phyloP scores from a whole-genome alignment of 208 protist species.

The Endotrypanum monterogeii region DNA sequence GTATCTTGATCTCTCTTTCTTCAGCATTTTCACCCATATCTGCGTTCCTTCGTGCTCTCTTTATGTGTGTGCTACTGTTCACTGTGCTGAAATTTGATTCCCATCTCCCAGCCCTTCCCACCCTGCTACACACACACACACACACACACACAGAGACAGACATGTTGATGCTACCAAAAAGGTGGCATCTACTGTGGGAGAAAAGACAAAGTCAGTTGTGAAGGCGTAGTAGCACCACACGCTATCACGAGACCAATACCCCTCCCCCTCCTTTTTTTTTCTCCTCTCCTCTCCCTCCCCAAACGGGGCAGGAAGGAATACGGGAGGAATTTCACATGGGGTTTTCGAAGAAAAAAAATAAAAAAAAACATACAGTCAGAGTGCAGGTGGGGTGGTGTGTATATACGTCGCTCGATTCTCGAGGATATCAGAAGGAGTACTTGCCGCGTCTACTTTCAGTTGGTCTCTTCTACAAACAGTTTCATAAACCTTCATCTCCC shows the following conservation, averaged over 20 bases:
- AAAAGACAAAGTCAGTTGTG: too few relatives aligned
- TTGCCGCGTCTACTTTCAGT: neutral
- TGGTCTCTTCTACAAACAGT: neutral
- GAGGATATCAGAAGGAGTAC: neutral
- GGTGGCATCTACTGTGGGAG: too few relatives aligned
- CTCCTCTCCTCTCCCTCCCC: too few relatives aligned
- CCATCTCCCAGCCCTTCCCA: neutral
- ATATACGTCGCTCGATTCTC: neutral
- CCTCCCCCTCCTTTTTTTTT: too few relatives aligned
- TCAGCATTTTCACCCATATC: too few relatives aligned
- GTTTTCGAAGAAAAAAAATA: neutral
- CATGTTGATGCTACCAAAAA: neutral
- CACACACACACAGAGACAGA: neutral
- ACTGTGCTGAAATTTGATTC: neutral
- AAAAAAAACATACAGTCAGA: neutral
- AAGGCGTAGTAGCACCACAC: too few relatives aligned
- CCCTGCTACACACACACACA: conserved; percentile 4
- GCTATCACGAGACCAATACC: too few relatives aligned
- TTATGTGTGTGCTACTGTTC: neutral
- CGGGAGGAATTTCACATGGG: too few relatives aligned
- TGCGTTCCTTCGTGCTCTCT: too few relatives aligned
- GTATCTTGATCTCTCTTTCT: neutral
- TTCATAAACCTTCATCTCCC: neutral
- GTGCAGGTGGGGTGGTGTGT: neutral
- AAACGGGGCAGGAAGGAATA: too few relatives aligned